phyloP scores from a whole-genome alignment of 2,329 filamentous ascomycete genomes.

The Monilinia aucupariae region DNA sequence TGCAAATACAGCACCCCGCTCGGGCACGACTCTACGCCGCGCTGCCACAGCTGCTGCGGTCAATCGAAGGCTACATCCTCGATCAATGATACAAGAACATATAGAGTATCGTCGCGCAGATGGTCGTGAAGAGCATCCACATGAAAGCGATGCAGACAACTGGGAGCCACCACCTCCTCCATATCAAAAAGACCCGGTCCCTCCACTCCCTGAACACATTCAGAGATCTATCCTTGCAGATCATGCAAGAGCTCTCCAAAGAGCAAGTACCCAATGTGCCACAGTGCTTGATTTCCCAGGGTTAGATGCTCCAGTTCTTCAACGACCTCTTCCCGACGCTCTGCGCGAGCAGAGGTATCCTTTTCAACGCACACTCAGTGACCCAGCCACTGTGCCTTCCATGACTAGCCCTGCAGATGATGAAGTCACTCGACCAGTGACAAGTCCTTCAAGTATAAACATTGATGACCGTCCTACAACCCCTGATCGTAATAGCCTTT shows the following conservation, averaged over 20 bases:
- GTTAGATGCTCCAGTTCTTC: slow-evolving; percentile 24
- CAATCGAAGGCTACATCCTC: slow-evolving; percentile 61
- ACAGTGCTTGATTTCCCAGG: slow-evolving; percentile 28
- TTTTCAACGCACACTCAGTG: slow-evolving; percentile 38
- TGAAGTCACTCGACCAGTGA: slow-evolving; percentile 33
- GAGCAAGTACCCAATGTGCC: slow-evolving; percentile 27
- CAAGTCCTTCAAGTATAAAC: slow-evolving; percentile 29
- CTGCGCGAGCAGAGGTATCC: slow-evolving; percentile 26
- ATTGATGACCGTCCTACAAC: slow-evolving; percentile 4
- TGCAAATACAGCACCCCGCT: slow-evolving; percentile 66
- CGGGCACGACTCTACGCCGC: slow-evolving; percentile 62
- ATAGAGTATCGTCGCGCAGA: slow-evolving; percentile 64
- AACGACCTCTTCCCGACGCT: slow-evolving; percentile 27
- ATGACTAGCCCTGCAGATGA: slow-evolving; percentile 26
- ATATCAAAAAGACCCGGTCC: slow-evolving; percentile 58
- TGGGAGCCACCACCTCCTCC: slow-evolving; percentile 84
- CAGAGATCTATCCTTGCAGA: slow-evolving; percentile 34
- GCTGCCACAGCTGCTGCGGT: slow-evolving; percentile 72
- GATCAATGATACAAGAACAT: slow-evolving; percentile 47
- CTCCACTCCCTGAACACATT: slow-evolving; percentile 35
- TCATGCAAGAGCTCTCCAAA: slow-evolving; percentile 29
- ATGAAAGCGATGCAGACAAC: slow-evolving; percentile 82
- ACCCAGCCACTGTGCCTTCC: slow-evolving; percentile 34
- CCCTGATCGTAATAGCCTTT: slow-evolving; percentile 32
- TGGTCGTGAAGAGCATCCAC: slow-evolving; percentile 66